Conservation (phyloP, 2,329 filamentous ascomycete genomes). For the Xylaria sp. region DNA sequence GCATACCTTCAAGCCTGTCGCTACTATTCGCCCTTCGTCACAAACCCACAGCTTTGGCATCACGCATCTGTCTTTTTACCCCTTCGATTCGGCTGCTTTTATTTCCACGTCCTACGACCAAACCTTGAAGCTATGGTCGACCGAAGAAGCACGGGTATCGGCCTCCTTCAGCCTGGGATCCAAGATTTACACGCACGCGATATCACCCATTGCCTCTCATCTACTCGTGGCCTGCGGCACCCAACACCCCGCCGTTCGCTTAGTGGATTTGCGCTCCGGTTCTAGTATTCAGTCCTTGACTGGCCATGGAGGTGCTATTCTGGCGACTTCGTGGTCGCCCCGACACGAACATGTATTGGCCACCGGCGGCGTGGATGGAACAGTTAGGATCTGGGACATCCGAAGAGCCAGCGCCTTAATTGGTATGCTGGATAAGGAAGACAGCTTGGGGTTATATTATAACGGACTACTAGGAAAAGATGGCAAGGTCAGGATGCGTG, state of each 20-base stretch:
- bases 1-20: constrained; percentile 66
- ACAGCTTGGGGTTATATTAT: constrained; percentile 74
- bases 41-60: constrained; percentile 74
- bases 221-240: constrained; percentile 89
- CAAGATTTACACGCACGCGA: constrained; percentile 79
- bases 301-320: constrained; percentile 73
- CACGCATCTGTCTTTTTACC: constrained; percentile 81
- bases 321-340: constrained; percentile 84
- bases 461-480: constrained; percentile 51
- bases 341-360: constrained; percentile 81
- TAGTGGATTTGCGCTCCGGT: constrained; percentile 88
- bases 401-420: constrained; percentile 80
- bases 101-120: constrained; percentile 83
- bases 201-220: constrained; percentile 77
- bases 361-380: constrained; percentile 86
- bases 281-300: constrained; percentile 77
- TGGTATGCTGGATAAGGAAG: constrained; percentile 84
- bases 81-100: constrained; percentile 80
- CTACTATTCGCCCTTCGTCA: constrained; percentile 59
- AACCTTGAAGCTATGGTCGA: constrained; percentile 79
- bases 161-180: constrained; percentile 75
- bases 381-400: constrained; percentile 87
- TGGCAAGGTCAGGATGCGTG: constrained; percentile 52
- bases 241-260: constrained; percentile 82
- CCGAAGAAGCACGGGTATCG: constrained; percentile 68